These are phyloP conservation scores for Craspedostauros australis DNA, from an alignment of 108 stramenopile genomes.

Conservation along the genomic window DNA sequence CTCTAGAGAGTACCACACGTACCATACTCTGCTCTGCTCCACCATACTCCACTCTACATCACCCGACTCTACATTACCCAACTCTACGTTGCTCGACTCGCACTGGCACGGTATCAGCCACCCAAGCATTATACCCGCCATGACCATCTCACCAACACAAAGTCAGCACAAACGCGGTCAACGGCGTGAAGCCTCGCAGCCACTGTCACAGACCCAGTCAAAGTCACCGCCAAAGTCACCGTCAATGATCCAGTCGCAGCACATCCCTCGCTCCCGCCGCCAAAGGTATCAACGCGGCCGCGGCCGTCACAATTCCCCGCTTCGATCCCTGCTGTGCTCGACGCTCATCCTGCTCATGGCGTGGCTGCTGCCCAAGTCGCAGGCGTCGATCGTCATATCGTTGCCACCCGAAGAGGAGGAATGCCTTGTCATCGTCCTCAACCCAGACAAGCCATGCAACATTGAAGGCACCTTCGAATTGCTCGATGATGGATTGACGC, in stretches of 20 bases:
- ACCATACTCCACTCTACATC: no score
- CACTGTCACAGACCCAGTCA: background rate
- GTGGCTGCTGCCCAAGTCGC: background rate
- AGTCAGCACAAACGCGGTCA: no score
- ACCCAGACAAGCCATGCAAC: no score
- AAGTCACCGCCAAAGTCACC: background rate
- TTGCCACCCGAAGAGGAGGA: constrained; percentile 22
- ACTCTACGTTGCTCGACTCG: background rate
- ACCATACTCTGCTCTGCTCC: no score
- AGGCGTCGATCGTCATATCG: constrained; percentile 16
- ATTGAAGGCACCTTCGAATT: constrained; percentile 16
- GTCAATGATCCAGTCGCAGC: background rate
- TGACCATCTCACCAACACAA: background rate
- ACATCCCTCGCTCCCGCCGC: background rate
- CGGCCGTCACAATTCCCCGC: background rate
- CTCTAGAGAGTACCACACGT: no score
- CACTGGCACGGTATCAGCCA: background rate
- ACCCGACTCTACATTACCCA: no score
- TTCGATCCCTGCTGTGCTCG: background rate
- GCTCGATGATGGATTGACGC: constrained; percentile 9
- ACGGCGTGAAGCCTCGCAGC: background rate
- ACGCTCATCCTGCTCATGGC: background rate
- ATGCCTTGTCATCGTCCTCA: constrained; percentile 12
- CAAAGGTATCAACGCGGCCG: background rate
- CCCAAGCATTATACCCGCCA: background rate